Evolutionary conservation across 2,329 filamentous ascomycete genomes (phyloP).

Genomic region (Aspergillus sp.): DNA sequence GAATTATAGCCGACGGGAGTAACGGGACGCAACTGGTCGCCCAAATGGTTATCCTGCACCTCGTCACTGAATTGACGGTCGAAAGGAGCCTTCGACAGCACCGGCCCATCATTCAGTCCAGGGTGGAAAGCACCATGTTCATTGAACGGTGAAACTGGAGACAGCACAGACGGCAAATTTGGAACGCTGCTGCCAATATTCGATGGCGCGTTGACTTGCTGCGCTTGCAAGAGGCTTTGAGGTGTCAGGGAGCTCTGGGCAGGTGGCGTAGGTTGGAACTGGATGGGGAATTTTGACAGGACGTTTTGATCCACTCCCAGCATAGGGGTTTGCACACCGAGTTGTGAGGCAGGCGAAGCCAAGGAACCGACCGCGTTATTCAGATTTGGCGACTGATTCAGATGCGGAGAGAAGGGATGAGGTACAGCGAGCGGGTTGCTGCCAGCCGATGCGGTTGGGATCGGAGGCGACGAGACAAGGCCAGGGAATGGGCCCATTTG

Average conservation of each 20-base stretch:
- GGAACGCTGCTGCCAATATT: constrained; percentile 39
- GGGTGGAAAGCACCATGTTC: constrained; percentile 37
- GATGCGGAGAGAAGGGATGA: constrained; percentile 55
- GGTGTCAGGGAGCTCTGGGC: constrained; percentile 31
- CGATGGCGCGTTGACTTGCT: constrained; percentile 47
- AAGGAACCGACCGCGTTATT: constrained; percentile 57
- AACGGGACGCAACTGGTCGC: constrained; percentile 18
- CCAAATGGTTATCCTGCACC: constrained; percentile 15
- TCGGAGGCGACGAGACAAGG: constrained; percentile 71
- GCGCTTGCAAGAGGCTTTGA: constrained; percentile 35
- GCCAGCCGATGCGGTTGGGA: constrained; percentile 67
- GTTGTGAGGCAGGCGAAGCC: constrained; percentile 61
- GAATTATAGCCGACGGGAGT: constrained; percentile 19
- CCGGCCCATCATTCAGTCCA: constrained; percentile 14
- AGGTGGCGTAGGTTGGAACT: constrained; percentile 54
- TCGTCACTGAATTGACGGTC: constrained; percentile 22
- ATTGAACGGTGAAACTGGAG: constrained; percentile 56
- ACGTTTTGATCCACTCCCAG: constrained; percentile 50
- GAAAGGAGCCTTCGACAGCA: constrained; percentile 15
- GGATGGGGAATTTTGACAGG: constrained; percentile 58
- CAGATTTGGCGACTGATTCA: constrained; percentile 51
- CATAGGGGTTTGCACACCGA: constrained; percentile 51
- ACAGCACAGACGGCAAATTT: constrained; percentile 43
- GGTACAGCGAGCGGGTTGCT: constrained; percentile 56
- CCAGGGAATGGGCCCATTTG: constrained; percentile 66